Percentiles rank a stretch among this genome's conserved stretches.
Conservation (phyloP, 768 basidiomycete genomes). For the Agaricus sinodeliciosus region DNA sequence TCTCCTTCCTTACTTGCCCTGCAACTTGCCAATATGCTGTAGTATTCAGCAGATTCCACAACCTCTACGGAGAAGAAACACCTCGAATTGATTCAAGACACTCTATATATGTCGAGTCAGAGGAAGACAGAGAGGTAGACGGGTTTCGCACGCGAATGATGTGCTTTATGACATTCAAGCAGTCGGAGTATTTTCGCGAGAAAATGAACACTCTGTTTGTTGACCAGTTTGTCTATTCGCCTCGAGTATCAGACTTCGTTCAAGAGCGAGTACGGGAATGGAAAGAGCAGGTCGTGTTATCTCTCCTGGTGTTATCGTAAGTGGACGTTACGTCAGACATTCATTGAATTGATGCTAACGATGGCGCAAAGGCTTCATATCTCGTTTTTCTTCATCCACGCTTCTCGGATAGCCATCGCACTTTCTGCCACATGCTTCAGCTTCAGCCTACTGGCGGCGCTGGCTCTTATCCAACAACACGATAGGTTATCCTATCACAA, state of each 20-base stretch:
- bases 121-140: slow-evolving; percentile 20
- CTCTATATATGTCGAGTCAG: slow-evolving; percentile 30
- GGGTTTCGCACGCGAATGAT: slow-evolving; percentile 26
- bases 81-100: slow-evolving; percentile 50
- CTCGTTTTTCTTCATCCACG: slow-evolving; percentile 24
- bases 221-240: slow-evolving; percentile 49
- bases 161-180: slow-evolving; percentile 38
- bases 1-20: neutral
- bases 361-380: slow-evolving; percentile 25
- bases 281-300: slow-evolving; percentile 29
- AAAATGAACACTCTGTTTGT: slow-evolving; percentile 43
- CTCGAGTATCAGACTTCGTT: slow-evolving; percentile 50
- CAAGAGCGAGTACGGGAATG: slow-evolving; percentile 39
- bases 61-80: slow-evolving; percentile 48
- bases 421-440: slow-evolving; percentile 27
- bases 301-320: slow-evolving; percentile 23
- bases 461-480: slow-evolving; percentile 30
- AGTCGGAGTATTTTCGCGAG: slow-evolving; percentile 35
- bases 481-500: slow-evolving; percentile 25
- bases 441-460: slow-evolving; percentile 28
- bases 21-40: neutral
- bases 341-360: neutral
- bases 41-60: slow-evolving; percentile 50
- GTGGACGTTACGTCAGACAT: slow-evolving; percentile 1
- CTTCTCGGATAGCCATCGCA: slow-evolving; percentile 21